These are phyloP conservation scores for Dunaliella primolecta DNA, from an alignment of 139 green algal species.

Conservation along the genomic window DNA sequence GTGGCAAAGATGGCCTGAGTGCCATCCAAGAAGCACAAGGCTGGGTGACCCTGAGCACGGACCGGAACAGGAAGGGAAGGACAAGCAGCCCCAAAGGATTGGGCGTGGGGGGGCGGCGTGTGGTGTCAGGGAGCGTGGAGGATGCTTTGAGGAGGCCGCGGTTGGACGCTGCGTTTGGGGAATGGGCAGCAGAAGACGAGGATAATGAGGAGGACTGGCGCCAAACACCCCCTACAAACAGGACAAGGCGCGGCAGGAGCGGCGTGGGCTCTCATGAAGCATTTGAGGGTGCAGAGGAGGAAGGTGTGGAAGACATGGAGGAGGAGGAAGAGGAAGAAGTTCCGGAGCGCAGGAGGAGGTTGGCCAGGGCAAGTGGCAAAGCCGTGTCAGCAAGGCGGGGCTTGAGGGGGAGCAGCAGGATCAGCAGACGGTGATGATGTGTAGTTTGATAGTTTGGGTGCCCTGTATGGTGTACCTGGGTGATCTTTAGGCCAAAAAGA, in stretches of 20 bases:
- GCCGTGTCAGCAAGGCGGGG: background rate
- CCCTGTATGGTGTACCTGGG: too few species aligned
- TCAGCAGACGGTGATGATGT: background rate
- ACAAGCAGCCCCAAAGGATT: background rate
- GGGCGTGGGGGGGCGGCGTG: background rate
- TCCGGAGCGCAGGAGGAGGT: background rate
- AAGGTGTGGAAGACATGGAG: constrained; percentile 12
- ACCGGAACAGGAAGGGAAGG: background rate
- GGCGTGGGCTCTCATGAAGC: too few species aligned
- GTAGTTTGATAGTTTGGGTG: too few species aligned
- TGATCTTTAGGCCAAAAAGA: too few species aligned
- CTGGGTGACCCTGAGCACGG: constrained; percentile 11
- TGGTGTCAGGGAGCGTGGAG: constrained; percentile 24
- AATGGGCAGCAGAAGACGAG: constrained; percentile 11
- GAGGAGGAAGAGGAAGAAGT: constrained; percentile 3
- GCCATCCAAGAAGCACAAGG: background rate
- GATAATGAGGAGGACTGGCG: too few species aligned
- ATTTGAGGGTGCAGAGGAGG: too few species aligned
- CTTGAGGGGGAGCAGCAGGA: background rate
- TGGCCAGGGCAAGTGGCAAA: background rate
- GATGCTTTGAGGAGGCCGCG: background rate
- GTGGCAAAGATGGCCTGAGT: background rate
- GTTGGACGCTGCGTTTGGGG: background rate
- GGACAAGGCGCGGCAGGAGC: too few species aligned
- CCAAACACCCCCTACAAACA: too few species aligned